phyloP scores from a whole-genome alignment of 1,284 basidiomycete genomes.

The Fomitopsis palustris region DNA sequence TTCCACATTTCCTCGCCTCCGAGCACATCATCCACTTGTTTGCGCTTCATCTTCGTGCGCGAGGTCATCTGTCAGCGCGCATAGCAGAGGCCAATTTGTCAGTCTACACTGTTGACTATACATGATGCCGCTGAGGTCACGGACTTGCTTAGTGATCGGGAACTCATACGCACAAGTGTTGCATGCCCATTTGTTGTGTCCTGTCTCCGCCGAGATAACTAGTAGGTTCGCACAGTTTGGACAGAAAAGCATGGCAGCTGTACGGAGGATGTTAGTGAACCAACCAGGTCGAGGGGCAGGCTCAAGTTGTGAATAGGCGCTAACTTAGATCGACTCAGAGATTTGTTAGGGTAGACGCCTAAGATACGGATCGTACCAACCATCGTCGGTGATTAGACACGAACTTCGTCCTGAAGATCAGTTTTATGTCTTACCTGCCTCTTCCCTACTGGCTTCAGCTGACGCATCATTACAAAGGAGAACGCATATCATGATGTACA shows the following conservation, averaged over 20 bases:
- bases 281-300: too few species aligned
- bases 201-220: constrained; percentile 73
- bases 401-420: too few species aligned
- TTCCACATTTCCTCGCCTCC: constrained; percentile 95
- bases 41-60: constrained; percentile 78
- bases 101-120: background rate
- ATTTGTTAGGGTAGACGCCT: background rate
- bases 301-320: background rate
- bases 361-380: background rate
- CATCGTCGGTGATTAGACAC: background rate
- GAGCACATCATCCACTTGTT: constrained; percentile 90
- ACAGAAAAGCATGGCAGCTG: constrained; percentile 70
- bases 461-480: too few species aligned
- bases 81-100: background rate
- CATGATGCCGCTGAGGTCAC: constrained; percentile 6
- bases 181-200: constrained; percentile 87
- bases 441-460: too few species aligned
- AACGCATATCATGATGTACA: too few species aligned
- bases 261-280: too few species aligned
- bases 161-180: constrained; percentile 93
- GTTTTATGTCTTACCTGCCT: too few species aligned
- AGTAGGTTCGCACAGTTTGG: constrained; percentile 94
- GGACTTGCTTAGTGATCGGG: constrained; percentile 78
- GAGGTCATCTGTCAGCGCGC: constrained; percentile 73
- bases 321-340: background rate